Evolutionary conservation across 116 monocot species (phyloP).

Genomic region (Iris pallida): DNA sequence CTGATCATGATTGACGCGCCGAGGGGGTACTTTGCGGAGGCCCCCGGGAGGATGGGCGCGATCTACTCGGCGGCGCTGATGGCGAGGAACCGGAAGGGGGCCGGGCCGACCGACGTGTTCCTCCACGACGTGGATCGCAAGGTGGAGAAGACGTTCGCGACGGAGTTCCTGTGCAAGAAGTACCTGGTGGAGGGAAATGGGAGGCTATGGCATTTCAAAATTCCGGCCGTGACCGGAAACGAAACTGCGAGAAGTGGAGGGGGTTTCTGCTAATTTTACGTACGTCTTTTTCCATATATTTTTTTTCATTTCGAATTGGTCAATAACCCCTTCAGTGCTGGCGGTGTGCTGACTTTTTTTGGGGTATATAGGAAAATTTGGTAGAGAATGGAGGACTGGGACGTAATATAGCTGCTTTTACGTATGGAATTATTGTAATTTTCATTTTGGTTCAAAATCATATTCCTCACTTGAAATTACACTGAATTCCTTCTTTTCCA

Average conservation of each 20-base stretch:
- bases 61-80: constrained; percentile 74
- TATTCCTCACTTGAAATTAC: no score
- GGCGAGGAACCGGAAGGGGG: constrained; percentile 46
- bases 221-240: constrained; percentile 15
- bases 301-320: no score
- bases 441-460: no score
- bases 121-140: constrained; percentile 74
- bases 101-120: constrained; percentile 65
- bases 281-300: no score
- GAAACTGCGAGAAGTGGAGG: not conserved
- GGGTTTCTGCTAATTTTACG: not conserved
- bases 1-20: constrained; percentile 85
- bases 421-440: no score
- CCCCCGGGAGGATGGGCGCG: constrained; percentile 89
- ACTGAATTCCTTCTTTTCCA: no score
- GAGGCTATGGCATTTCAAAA: constrained; percentile 65
- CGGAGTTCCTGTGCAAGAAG: constrained; percentile 81
- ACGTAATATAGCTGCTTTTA: no score
- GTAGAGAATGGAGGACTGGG: no score
- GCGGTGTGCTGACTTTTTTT: no score
- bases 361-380: no score
- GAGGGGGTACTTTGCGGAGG: constrained; percentile 50
- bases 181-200: constrained; percentile 36
- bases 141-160: constrained; percentile 65
- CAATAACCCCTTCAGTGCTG: no score